These are phyloP conservation scores for Boehmeria nivea DNA, from an alignment of 306 rosid species.

Conservation along the genomic window DNA sequence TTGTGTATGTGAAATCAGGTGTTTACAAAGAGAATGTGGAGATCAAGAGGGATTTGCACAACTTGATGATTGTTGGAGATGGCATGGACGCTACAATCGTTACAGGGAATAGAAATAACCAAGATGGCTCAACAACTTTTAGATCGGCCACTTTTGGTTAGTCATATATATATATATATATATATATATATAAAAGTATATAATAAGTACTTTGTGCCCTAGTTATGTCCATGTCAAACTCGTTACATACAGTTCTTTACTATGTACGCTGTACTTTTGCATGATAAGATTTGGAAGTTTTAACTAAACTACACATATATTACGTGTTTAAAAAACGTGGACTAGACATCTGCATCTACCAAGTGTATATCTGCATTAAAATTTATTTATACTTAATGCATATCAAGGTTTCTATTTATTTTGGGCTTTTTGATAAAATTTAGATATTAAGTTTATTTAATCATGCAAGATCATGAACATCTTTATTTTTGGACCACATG, in stretches of 20 bases:
- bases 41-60: slow-evolving; percentile 38
- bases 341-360: too few species aligned
- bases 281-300: background rate
- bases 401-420: too few species aligned
- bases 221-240: background rate
- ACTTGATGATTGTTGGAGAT: slow-evolving; percentile 70
- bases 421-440: too few species aligned
- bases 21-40: slow-evolving; percentile 54
- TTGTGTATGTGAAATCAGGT: slow-evolving; percentile 65
- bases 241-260: background rate
- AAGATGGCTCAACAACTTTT: slow-evolving; percentile 57
- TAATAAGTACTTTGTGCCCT: background rate
- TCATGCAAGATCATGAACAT: too few species aligned
- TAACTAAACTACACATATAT: background rate
- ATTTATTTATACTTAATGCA: too few species aligned
- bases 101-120: slow-evolving; percentile 24
- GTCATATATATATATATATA: background rate
- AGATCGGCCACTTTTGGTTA: slow-evolving; percentile 80
- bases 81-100: slow-evolving; percentile 63
- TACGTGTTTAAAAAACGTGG: too few species aligned
- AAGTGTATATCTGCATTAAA: too few species aligned
- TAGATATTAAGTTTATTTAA: too few species aligned
- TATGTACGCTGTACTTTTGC: background rate
- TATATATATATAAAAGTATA: too few species aligned
- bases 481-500: too few species aligned